phyloP scores from a whole-genome alignment of 1,284 basidiomycete species.

The Marasmius sp. region DNA sequence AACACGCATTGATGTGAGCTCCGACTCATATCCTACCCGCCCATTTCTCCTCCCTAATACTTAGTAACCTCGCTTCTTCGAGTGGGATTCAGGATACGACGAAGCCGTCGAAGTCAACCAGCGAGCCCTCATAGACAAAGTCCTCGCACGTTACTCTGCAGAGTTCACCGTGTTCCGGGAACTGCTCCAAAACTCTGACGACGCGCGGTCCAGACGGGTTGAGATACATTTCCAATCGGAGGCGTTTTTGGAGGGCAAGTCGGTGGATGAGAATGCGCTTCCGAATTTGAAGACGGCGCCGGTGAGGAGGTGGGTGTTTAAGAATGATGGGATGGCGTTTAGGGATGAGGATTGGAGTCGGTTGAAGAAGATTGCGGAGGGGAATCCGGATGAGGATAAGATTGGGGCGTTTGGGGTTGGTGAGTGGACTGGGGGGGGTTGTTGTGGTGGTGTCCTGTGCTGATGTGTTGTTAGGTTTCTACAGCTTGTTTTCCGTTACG shows the following conservation, averaged over 20 bases:
- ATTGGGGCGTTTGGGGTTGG: constrained; percentile 87
- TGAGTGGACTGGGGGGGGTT: constrained; percentile 28
- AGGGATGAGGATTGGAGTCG: constrained; percentile 86
- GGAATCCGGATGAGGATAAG: constrained; percentile 83
- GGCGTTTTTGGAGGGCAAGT: constrained; percentile 45
- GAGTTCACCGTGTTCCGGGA: constrained; percentile 74
- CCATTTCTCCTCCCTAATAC: neutral
- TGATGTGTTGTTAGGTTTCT: constrained; percentile 54
- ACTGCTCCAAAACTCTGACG: constrained; percentile 61
- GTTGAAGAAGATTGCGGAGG: constrained; percentile 88
- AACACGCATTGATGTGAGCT: neutral
- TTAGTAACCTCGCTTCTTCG: neutral
- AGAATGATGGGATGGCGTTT: constrained; percentile 86
- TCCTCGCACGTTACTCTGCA: constrained; percentile 91
- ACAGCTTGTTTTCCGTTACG: constrained; percentile 81
- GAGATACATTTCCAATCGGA: constrained; percentile 84
- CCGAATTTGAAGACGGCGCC: constrained; percentile 67
- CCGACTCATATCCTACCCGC: neutral
- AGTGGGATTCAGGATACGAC: constrained; percentile 14
- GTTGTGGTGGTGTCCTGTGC: neutral
- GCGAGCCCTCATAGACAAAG: constrained; percentile 90
- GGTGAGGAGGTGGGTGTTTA: constrained; percentile 78
- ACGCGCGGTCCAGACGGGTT: constrained; percentile 80
- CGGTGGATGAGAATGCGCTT: constrained; percentile 21
- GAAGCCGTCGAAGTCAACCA: constrained; percentile 66